Evolutionary conservation across 2,329 filamentous ascomycete genomes (phyloP).

Genomic region (Pyricularia sp.): DNA sequence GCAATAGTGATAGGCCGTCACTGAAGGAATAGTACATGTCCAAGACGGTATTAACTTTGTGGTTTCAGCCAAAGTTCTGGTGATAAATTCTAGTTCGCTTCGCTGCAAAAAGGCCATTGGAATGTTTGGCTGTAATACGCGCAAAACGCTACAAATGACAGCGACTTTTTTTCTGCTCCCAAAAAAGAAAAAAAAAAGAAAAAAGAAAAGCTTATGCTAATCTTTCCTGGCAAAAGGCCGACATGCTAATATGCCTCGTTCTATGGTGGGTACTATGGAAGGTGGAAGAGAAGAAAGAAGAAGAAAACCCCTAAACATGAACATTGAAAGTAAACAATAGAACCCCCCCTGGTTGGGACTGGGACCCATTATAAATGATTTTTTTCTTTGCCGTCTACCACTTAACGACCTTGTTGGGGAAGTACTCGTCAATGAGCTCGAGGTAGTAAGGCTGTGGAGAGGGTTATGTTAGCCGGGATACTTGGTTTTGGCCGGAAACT

Average conservation of each 20-base stretch:
- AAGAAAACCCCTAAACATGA: background rate
- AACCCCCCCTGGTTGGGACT: background rate
- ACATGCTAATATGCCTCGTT: background rate
- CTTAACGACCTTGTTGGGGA: constrained; percentile 56
- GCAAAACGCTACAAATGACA: background rate
- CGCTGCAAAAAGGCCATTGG: background rate
- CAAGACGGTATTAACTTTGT: background rate
- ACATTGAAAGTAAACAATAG: background rate
- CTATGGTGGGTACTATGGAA: background rate
- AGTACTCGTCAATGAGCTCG: constrained; percentile 67
- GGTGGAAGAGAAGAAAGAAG: no score
- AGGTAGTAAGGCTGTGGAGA: constrained; percentile 56
- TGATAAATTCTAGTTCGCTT: background rate
- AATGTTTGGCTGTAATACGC: background rate
- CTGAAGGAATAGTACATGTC: no score
- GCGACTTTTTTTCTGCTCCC: background rate
- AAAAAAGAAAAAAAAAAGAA: background rate
- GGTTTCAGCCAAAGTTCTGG: background rate
- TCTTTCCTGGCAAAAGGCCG: background rate
- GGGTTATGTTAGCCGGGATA: constrained; percentile 8
- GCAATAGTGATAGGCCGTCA: no score
- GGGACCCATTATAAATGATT: background rate
- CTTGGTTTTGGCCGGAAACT: background rate
- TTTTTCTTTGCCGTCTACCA: constrained; percentile 48
- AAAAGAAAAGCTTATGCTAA: background rate